A percentile compares a stretch with the other conserved stretches of the same genome.
Conservation (phyloP, 148 eudicot genomes). For the Fagopyrum esculentum region DNA sequence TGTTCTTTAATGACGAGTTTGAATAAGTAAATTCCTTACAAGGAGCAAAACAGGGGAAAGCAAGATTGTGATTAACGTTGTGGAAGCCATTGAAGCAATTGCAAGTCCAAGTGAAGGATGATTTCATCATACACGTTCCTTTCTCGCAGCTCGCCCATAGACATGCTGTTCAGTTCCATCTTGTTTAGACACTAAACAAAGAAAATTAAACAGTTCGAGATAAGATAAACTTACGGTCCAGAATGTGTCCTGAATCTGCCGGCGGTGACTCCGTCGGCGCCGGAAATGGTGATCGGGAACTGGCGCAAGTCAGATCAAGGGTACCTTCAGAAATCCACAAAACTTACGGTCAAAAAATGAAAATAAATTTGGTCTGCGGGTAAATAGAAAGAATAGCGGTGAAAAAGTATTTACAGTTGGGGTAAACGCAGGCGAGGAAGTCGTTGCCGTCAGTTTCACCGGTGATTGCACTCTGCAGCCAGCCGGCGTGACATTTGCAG, state of each 20-base stretch:
- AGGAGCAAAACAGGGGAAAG: constrained; percentile 7
- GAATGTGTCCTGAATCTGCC: neutral
- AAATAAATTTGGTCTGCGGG: neutral
- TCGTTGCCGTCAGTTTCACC: constrained; percentile 7
- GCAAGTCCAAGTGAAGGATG: constrained; percentile 12
- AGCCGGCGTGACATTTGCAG: constrained; percentile 9
- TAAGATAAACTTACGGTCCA: neutral
- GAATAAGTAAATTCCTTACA: neutral
- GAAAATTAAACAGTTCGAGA: neutral
- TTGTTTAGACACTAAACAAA: neutral
- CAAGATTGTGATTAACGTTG: neutral
- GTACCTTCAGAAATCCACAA: constrained; percentile 5
- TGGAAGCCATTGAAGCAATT: constrained; percentile 6
- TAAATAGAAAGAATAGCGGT: neutral
- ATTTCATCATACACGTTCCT: constrained; percentile 2
- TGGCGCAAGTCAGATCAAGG: neutral
- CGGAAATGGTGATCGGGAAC: neutral
- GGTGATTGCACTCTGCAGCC: constrained; percentile 6
- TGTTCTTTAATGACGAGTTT: neutral
- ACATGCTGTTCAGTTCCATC: neutral
- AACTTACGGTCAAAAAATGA: neutral
- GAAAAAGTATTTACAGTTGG: neutral
- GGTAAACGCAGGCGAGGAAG: constrained; percentile 10
- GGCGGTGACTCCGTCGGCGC: neutral
- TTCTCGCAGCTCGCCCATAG: neutral